These are phyloP conservation scores for Collybia sp. DNA, from an alignment of 768 basidiomycete genomes.

Conservation along the genomic window DNA sequence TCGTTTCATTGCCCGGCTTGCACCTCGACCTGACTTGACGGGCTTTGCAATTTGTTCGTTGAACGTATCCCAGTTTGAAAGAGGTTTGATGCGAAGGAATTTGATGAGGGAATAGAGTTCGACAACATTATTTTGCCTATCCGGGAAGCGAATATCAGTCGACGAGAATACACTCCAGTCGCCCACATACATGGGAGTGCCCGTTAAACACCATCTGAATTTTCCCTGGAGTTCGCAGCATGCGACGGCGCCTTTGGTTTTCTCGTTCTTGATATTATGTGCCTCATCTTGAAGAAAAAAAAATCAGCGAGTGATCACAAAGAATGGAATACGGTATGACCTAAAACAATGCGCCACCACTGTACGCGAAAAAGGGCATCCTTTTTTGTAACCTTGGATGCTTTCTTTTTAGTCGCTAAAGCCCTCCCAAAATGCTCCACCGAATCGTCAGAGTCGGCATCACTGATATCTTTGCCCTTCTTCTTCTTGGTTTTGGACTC, in stretches of 20 bases:
- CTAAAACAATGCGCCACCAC: slow-evolving; percentile 85
- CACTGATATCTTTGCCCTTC: slow-evolving; percentile 28
- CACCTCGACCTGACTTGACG: slow-evolving; percentile 61
- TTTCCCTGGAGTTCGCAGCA: slow-evolving; percentile 75
- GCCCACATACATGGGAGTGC: slow-evolving; percentile 62
- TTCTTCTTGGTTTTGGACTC: slow-evolving; percentile 45
- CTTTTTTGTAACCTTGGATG: slow-evolving; percentile 41
- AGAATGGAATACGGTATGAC: slow-evolving; percentile 33
- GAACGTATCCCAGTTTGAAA: slow-evolving; percentile 78
- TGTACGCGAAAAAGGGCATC: slow-evolving; percentile 71
- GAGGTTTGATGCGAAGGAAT: slow-evolving; percentile 80
- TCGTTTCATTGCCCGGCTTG: slow-evolving; percentile 72
- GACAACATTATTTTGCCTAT: slow-evolving; percentile 83
- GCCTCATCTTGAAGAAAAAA: slow-evolving; percentile 67
- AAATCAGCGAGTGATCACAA: not conserved
- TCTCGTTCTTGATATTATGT: slow-evolving; percentile 89
- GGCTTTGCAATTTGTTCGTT: slow-evolving; percentile 75
- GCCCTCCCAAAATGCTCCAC: slow-evolving; percentile 42
- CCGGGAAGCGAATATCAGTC: slow-evolving; percentile 21
- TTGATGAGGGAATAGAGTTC: slow-evolving; percentile 89
- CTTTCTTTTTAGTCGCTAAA: slow-evolving; percentile 37
- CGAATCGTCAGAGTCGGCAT: slow-evolving; percentile 28
- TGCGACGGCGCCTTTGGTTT: slow-evolving; percentile 71
- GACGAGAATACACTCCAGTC: slow-evolving; percentile 7
- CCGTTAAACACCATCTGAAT: slow-evolving; percentile 87